A percentile compares a stretch with the other conserved stretches of the same genome.
Conservation (phyloP, 495 filamentous ascomycete genomes). For the Collariella sp. region DNA sequence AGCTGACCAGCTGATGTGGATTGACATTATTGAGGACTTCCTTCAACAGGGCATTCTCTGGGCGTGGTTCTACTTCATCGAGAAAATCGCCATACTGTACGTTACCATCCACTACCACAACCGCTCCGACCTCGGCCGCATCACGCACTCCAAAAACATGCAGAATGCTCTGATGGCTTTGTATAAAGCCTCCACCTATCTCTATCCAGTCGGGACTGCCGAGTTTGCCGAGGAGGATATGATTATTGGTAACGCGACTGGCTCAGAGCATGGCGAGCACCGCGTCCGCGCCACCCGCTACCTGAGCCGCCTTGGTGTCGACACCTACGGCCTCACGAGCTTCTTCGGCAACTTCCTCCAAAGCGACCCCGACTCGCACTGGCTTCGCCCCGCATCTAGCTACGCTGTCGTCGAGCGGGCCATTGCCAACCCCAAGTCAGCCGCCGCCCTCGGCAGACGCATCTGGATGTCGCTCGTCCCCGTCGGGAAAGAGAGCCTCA, state of each 20-base stretch:
- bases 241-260: slow-evolving; percentile 25
- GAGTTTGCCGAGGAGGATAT: slow-evolving; percentile 22
- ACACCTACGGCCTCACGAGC: slow-evolving; percentile 22
- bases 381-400: slow-evolving; percentile 21
- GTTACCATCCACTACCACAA: slow-evolving; percentile 80
- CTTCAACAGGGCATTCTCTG: slow-evolving; percentile 22
- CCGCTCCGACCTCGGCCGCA: slow-evolving; percentile 56
- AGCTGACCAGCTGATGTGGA: slow-evolving; percentile 1
- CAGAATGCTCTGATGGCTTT: slow-evolving; percentile 57
- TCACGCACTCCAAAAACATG: slow-evolving; percentile 63
- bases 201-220: slow-evolving; percentile 22
- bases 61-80: slow-evolving; percentile 47
- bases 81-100: slow-evolving; percentile 64
- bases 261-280: slow-evolving; percentile 17
- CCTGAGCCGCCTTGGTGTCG: slow-evolving; percentile 19
- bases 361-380: slow-evolving; percentile 18
- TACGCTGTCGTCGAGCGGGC: slow-evolving; percentile 24
- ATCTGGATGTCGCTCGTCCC: slow-evolving; percentile 29
- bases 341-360: slow-evolving; percentile 27
- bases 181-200: slow-evolving; percentile 57
- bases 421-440: slow-evolving; percentile 23
- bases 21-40: slow-evolving; percentile 17
- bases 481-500: slow-evolving; percentile 20
- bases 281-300: slow-evolving; percentile 20
- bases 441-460: slow-evolving; percentile 41